Base-by-base conservation (phyloP, 2,329 filamentous ascomycete species). In the Aspergillus hiratsukae region DNA sequence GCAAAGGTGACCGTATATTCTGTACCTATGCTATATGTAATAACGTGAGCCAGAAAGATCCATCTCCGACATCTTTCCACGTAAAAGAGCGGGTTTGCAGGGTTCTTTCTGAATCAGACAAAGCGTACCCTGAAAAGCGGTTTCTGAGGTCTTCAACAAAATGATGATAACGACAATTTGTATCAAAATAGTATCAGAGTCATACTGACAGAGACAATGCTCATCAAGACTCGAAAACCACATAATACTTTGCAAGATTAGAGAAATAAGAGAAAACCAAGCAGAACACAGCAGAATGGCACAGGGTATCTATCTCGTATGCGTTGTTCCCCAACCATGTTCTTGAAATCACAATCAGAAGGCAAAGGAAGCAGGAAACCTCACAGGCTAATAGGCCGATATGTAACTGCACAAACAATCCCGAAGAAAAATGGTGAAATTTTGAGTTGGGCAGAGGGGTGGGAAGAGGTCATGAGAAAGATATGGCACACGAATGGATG, bases 261-360 rank as follows among this genome's bases (percentile, higher is more conserved):
- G n/a, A 52, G 19, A 25, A 17, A 17, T 14, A 51, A 54, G n/a
- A 56, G 48, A 51, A 55, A 57, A 41, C 14, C 21, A 48, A 57
- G 25, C 58, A 61, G 48, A 54, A 41, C 53, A 41, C 53, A 49
- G 52, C 48, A 58, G 59, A 60, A 59, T 59, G 55, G 54, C 52
- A 60, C 53, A 59, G 62, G 66, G 65, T 68, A 67, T 68, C 63
- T 64, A 61, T 62, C 55, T 65, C 66, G 66, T 68, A 60, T 68
- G 60, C 63, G 53, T 64, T 58, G 56, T 65, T 60, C 63, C 62
- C 56, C 55, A 58, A 56, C 53, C 51, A 55, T 40, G 53, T 54
- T 50, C 53, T 56, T 49, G 50, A 54, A 59, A 57, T n/a, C 19
- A 57, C 51, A 59, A 48, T 52, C 55, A 56, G 52, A 52, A 56